Evolutionary conservation across 2,329 filamentous ascomycete species (phyloP), one percentile per base, ranked within the genome.

Genomic region (Talaromyces sp.): DNA sequence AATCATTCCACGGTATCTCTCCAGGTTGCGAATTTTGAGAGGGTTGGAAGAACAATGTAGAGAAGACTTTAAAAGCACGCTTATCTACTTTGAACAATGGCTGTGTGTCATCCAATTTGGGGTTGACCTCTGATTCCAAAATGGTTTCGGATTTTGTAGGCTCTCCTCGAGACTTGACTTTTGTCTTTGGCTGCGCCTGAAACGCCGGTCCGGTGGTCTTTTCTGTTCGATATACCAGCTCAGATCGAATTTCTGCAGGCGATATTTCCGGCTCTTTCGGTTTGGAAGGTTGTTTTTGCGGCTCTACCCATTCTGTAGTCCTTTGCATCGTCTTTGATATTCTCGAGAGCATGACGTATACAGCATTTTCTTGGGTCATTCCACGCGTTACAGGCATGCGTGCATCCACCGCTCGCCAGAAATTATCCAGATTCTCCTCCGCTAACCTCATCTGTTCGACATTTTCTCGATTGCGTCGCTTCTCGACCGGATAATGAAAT

Each of bases 1-100:
- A 84, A 60, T 87, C 84, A 2, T 68, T 72, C 85, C 85, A 88
- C 0, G 78, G 38, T 0, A 87, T 68, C 68, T 86, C 85, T 3
- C 82, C 82, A 0, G 81, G 79, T 0, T 77, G 74, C 0, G 81
- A 74, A 0, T 70, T 75, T 0, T 67, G 63, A 1, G 73, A 61
- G 0, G 79, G 75, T 1, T 72, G 73, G 65, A 75, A 77, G 66
- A 84, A 82, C 1, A 84, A 69, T 0, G 75, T 76, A 10, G 67
- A 69, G 70, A 84, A 82, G 3, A 82, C 58, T 49, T 61, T 61
- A 1, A 27, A 25, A 6, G 58, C 7, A 2, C 58, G 58, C 58
- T 34, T 36, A 13, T 61, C 58, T 19, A 61, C 27, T 22, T 22
- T 25, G 45, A 61, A 61, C 3, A 51, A 0, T 25, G 43, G 58